Evolutionary conservation across 179 eudicot species (phyloP).

Genomic region (Amaranthus tricolor): DNA sequence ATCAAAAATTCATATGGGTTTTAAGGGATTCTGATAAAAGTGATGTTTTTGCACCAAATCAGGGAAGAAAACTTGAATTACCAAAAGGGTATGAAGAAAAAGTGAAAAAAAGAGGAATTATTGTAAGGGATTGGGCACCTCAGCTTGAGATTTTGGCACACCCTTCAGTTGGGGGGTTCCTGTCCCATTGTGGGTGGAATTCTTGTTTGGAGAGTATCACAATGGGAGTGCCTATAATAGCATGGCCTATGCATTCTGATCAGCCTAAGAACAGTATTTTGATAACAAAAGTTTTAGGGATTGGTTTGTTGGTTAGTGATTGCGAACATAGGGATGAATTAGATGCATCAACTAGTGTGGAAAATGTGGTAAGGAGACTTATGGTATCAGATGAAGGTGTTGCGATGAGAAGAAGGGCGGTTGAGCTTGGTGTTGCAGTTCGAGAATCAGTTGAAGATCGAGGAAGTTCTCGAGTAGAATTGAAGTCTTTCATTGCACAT

Average conservation of each 20-base stretch:
- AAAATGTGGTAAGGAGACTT: conserved; percentile 38
- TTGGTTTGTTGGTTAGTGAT: conserved; percentile 39
- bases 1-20: conserved; percentile 55
- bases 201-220: conserved; percentile 65
- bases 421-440: conserved; percentile 28
- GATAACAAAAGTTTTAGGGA: conserved; percentile 38
- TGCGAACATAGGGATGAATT: conserved; percentile 32
- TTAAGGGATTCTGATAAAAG: conserved; percentile 52
- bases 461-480: conserved; percentile 39
- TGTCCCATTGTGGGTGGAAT: conserved; percentile 88
- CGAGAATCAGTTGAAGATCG: conserved; percentile 34
- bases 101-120: conserved; percentile 43
- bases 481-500: conserved; percentile 59
- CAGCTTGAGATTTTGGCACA: conserved; percentile 63
- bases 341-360: conserved; percentile 28
- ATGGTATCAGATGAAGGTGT: conserved; percentile 52
- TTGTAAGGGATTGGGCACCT: conserved; percentile 76
- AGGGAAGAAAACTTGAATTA: conserved; percentile 13
- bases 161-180: conserved; percentile 56
- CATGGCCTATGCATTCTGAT: conserved; percentile 86
- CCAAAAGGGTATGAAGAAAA: conserved; percentile 56
- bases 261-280: conserved; percentile 57
- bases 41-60: conserved; percentile 18
- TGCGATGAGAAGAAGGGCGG: conserved; percentile 45
- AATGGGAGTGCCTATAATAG: conserved; percentile 66